Percentiles rank a stretch among this genome's conserved stretches.
Evolutionary conservation across 75 land plant genomes (phyloP).

Genomic region (Pinus taeda): DNA sequence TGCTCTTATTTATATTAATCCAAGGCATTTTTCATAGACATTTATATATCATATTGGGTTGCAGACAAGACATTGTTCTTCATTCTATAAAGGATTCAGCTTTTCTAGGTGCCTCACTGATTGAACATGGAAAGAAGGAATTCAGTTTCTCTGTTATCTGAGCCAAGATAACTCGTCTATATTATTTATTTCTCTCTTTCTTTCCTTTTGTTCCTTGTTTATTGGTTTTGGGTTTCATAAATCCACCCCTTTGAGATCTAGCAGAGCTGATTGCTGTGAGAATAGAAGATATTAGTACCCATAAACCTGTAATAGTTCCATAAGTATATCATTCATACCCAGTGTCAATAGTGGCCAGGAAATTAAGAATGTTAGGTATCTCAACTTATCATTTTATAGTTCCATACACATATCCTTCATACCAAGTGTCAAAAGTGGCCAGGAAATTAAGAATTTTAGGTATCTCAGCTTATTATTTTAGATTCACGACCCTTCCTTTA

Average conservation of each 20-base stretch:
- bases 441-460: too few species aligned
- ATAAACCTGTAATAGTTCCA: neutral
- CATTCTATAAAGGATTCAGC: too few species aligned
- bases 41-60: neutral
- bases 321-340: neutral
- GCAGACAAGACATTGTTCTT: constrained; percentile 23
- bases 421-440: too few species aligned
- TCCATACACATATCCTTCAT: too few species aligned
- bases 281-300: neutral
- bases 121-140: too few species aligned
- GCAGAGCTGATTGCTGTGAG: neutral
- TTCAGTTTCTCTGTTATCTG: too few species aligned
- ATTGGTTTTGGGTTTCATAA: neutral
- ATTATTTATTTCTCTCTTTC: neutral
- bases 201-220: neutral
- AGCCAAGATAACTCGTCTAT: constrained; percentile 24
- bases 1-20: too few species aligned
- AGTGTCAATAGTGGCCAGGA: neutral
- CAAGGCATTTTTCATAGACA: neutral
- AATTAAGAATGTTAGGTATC: neutral
- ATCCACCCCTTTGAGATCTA: neutral
- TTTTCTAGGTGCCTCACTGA: too few species aligned
- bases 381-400: too few species aligned
- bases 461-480: too few species aligned
- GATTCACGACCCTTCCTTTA: too few species aligned